Percentiles rank a stretch among this genome's conserved stretches.
Conservation (phyloP, 2,329 filamentous ascomycete genomes). For the Myriosclerotinia curreyana region DNA sequence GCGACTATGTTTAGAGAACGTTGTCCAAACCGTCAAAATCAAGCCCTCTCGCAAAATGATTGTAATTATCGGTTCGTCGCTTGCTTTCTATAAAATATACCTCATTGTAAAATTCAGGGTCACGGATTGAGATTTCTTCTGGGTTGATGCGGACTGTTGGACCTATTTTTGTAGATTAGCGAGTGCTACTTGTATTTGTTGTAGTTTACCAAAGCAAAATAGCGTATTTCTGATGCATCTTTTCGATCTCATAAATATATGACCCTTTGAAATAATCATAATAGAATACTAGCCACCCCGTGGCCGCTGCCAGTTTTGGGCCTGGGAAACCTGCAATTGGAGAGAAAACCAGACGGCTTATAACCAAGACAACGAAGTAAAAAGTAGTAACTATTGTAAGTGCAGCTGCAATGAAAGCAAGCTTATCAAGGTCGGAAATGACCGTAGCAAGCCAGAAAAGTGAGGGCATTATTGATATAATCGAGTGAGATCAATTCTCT, state of each 20-base stretch:
- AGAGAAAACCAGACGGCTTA: slow-evolving; percentile 34
- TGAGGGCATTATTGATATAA: too few species aligned
- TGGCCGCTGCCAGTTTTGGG: slow-evolving; percentile 36
- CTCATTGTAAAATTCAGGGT: slow-evolving; percentile 41
- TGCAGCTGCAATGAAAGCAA: too few species aligned
- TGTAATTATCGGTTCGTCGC: slow-evolving; percentile 19
- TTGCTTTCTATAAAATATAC: slow-evolving; percentile 37
- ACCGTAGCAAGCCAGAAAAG: too few species aligned
- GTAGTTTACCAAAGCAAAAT: too few species aligned
- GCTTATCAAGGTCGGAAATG: too few species aligned
- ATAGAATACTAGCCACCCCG: slow-evolving; percentile 37
- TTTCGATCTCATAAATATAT: slow-evolving; percentile 44
- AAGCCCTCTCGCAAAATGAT: too few species aligned
- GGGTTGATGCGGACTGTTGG: slow-evolving; percentile 40
- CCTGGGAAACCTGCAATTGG: slow-evolving; percentile 37
- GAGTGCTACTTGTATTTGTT: neutral
- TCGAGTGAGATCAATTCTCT: too few species aligned
- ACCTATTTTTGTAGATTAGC: too few species aligned
- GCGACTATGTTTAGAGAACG: too few species aligned
- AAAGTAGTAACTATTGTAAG: too few species aligned
- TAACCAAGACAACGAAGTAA: too few species aligned
- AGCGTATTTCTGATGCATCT: slow-evolving; percentile 46
- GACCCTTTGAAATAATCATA: slow-evolving; percentile 44
- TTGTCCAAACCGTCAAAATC: too few species aligned
- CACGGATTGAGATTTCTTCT: slow-evolving; percentile 42